These are phyloP conservation scores for Rosa hybrid DNA, from an alignment of 331 rosid species.

Conservation along the genomic window DNA sequence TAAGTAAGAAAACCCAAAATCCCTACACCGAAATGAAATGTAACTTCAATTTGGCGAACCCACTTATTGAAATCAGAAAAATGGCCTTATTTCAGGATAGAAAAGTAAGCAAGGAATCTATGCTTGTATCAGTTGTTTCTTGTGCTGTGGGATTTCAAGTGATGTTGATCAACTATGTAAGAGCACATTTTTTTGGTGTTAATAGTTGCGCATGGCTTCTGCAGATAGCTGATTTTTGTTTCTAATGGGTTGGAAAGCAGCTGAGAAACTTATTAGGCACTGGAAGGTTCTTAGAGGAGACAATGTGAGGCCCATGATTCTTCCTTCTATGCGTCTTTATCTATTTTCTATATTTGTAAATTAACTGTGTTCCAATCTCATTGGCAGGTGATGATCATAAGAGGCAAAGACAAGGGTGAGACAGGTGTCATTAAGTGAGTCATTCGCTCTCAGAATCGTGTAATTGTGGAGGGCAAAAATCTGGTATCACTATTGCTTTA, in stretches of 20 bases:
- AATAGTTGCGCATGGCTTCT: constrained; percentile 1
- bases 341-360: not conserved
- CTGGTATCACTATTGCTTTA: constrained; percentile 42
- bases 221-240: constrained; percentile 5
- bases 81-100: not conserved
- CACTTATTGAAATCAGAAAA: not conserved
- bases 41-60: not conserved
- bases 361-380: not conserved
- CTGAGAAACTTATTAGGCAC: constrained; percentile 83
- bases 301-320: constrained; percentile 42
- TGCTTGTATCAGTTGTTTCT: not conserved
- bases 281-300: constrained; percentile 93
- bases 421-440: constrained; percentile 75
- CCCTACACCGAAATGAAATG: too few species aligned
- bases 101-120: not conserved
- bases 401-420: constrained; percentile 93
- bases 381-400: constrained; percentile 73
- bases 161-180: not conserved
- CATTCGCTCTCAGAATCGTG: constrained; percentile 85
- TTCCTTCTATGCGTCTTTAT: not conserved
- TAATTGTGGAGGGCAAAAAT: constrained; percentile 89
- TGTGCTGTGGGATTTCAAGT: not conserved
- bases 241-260: constrained; percentile 95
- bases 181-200: not conserved
- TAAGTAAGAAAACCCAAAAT: too few species aligned